phyloP scores from a whole-genome alignment of 169 alveolate genomes.

The Eimeria maxima region DNA sequence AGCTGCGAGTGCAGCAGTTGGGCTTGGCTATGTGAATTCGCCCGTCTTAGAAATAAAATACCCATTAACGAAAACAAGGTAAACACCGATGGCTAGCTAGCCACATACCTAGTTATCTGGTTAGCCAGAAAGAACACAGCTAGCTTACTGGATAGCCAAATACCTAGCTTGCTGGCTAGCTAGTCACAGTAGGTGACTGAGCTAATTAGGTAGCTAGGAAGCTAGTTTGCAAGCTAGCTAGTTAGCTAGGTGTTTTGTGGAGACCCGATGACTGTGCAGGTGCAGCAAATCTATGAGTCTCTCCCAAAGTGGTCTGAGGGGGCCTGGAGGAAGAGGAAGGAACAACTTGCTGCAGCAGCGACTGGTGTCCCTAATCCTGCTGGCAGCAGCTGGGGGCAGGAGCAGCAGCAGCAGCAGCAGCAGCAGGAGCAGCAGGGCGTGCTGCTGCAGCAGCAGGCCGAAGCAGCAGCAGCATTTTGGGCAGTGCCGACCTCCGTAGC shows the following conservation, averaged over 20 bases:
- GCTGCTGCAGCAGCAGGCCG: conserved; percentile 56
- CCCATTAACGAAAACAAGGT: conserved; percentile 87
- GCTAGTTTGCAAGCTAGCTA: conserved; percentile 32
- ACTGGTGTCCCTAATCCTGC: neutral
- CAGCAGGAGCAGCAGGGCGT: conserved; percentile 9
- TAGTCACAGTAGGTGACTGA: too few species aligned
- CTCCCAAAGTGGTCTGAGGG: conserved; percentile 78
- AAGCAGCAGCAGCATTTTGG: conserved; percentile 62
- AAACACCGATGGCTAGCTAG: too few species aligned
- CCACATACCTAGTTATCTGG: too few species aligned
- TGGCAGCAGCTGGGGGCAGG: conserved; percentile 26
- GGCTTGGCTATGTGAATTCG: conserved; percentile 94
- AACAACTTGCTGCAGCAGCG: conserved; percentile 49
- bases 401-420: neutral
- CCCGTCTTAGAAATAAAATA: conserved; percentile 91
- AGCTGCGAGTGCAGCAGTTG: conserved; percentile 92
- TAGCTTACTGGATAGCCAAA: too few species aligned
- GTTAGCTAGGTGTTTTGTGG: conserved; percentile 24
- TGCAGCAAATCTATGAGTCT: conserved; percentile 2
- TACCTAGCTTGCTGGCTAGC: too few species aligned
- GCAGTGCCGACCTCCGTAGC: conserved; percentile 37
- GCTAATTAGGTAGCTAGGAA: too few species aligned
- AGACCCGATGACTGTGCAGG: neutral
- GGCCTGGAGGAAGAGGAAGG: conserved; percentile 31
- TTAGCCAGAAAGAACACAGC: too few species aligned